phyloP scores from a whole-genome alignment of 768 basidiomycete genomes.

The Tylopilus subfusipes region DNA sequence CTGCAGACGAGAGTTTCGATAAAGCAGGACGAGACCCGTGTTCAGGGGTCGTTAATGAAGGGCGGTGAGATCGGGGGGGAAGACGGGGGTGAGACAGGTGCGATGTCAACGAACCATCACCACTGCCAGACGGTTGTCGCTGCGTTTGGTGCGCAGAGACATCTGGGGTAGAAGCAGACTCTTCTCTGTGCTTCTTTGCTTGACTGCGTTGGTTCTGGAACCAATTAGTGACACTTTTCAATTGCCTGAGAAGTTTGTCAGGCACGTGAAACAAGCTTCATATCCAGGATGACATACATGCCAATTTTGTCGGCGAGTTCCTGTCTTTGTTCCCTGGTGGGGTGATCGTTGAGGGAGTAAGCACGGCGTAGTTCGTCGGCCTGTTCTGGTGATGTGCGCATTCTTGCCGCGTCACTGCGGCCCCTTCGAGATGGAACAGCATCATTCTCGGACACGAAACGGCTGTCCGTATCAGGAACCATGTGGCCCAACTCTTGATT shows the following conservation, averaged over 20 bases:
- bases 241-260: constrained; percentile 52
- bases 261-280: constrained; percentile 14
- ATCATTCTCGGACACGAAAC: constrained; percentile 51
- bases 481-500: constrained; percentile 48
- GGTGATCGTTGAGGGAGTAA: constrained; percentile 63
- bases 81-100: constrained; percentile 12
- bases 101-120: constrained; percentile 8
- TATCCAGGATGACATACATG: constrained; percentile 54
- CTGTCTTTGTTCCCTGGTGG: constrained; percentile 63
- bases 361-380: constrained; percentile 65
- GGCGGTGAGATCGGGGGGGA: constrained; percentile 30
- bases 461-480: constrained; percentile 48
- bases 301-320: constrained; percentile 64
- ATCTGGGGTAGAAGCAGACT: constrained; percentile 31
- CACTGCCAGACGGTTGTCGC: constrained; percentile 15
- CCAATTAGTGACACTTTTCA: constrained; percentile 82
- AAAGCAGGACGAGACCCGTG: constrained; percentile 14
- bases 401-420: constrained; percentile 40
- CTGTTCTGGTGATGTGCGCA: constrained; percentile 61
- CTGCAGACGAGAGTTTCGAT: constrained; percentile 12
- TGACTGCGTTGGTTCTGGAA: constrained; percentile 83
- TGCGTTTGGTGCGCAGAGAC: constrained; percentile 4
- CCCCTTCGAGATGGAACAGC: constrained; percentile 30
- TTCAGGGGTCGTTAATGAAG: constrained; percentile 27
- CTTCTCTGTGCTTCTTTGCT: constrained; percentile 68